phyloP scores from a whole-genome alignment of 139 green algal genomes.

The Tetratostichococcus sp. region DNA sequence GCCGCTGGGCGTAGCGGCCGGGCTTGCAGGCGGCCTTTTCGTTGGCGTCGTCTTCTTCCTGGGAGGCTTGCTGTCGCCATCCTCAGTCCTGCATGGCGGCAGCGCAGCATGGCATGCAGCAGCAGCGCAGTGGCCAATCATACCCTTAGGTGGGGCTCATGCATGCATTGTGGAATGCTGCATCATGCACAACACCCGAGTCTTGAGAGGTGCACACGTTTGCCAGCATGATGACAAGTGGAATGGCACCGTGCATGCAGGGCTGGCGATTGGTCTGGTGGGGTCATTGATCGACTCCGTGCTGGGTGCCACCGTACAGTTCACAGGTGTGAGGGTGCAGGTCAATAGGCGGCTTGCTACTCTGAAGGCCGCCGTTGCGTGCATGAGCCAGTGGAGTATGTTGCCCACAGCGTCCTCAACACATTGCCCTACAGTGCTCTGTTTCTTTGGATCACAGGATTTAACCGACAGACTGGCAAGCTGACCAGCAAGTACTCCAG shows the following conservation, averaged over 20 bases:
- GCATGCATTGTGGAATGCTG: too few relatives aligned
- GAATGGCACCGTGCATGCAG: not conserved
- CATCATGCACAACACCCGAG: not conserved
- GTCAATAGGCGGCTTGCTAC: too few relatives aligned
- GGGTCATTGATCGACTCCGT: slow-evolving; percentile 88
- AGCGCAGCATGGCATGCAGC: not conserved
- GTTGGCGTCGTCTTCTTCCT: slow-evolving; percentile 63
- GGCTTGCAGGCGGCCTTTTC: slow-evolving; percentile 67
- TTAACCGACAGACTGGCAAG: slow-evolving; percentile 32
- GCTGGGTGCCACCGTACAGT: slow-evolving; percentile 91
- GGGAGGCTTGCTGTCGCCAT: slow-evolving; percentile 20
- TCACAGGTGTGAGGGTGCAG: too few relatives aligned
- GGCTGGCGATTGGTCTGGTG: slow-evolving; percentile 37
- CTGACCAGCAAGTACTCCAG: slow-evolving; percentile 27
- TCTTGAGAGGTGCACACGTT: too few relatives aligned
- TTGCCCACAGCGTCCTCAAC: too few relatives aligned
- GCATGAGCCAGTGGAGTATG: too few relatives aligned
- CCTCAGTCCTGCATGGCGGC: not conserved
- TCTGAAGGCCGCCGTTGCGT: too few relatives aligned
- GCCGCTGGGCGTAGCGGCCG: slow-evolving; percentile 59
- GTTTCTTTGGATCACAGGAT: too few relatives aligned
- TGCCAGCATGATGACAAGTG: too few relatives aligned
- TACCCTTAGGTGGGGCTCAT: slow-evolving; percentile 11
- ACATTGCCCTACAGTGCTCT: too few relatives aligned
- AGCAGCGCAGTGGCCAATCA: slow-evolving; percentile 21